Percentiles rank a stretch among this genome's conserved stretches.
phyloP scores from a whole-genome alignment of 1,139 yeast genomes.

The Geotrichum reessii region DNA sequence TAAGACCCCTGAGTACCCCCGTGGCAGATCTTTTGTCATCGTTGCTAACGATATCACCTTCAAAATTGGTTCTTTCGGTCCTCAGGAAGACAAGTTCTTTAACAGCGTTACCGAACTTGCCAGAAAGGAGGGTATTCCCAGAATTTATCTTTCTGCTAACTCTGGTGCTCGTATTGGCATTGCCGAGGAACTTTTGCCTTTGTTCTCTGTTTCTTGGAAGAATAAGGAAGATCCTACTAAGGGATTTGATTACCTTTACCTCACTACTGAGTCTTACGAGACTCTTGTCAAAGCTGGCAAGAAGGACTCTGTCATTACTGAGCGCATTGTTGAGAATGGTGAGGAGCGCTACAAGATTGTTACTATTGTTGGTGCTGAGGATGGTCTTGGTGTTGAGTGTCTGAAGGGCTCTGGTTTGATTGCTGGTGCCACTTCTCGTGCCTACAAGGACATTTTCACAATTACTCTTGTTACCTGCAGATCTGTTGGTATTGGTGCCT shows the following conservation, averaged over 20 bases:
- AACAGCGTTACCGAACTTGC: slow-evolving; percentile 90
- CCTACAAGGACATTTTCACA: slow-evolving; percentile 95
- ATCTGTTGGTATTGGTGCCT: slow-evolving; percentile 99
- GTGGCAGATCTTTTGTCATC: slow-evolving; percentile 86
- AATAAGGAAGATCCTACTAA: slow-evolving; percentile 66
- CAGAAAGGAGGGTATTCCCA: slow-evolving; percentile 83
- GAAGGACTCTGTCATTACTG: slow-evolving; percentile 56
- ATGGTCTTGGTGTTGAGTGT: slow-evolving; percentile 97
- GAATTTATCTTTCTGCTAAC: slow-evolving; percentile 93
- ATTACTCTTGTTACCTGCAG: slow-evolving; percentile 95
- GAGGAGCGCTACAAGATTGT: slow-evolving; percentile 75
- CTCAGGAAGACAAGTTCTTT: slow-evolving; percentile 90
- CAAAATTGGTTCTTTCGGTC: slow-evolving; percentile 98
- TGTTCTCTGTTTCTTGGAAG: slow-evolving; percentile 90
- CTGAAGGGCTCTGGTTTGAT: slow-evolving; percentile 95
- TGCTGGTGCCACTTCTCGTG: slow-evolving; percentile 97
- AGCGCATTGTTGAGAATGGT: slow-evolving; percentile 76
- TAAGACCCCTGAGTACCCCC: slow-evolving; percentile 94
- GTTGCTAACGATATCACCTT: slow-evolving; percentile 96
- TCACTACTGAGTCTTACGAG: slow-evolving; percentile 62
- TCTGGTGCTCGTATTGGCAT: slow-evolving; percentile 98
- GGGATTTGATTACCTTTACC: slow-evolving; percentile 86
- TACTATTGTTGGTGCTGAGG: slow-evolving; percentile 87
- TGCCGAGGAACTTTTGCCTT: slow-evolving; percentile 90
- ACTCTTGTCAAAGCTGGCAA: slow-evolving; percentile 52